Percentiles rank a stretch among this genome's conserved stretches.
Evolutionary conservation across 2,329 filamentous ascomycete species (phyloP).

Genomic region (Colletotrichum somersetense): DNA sequence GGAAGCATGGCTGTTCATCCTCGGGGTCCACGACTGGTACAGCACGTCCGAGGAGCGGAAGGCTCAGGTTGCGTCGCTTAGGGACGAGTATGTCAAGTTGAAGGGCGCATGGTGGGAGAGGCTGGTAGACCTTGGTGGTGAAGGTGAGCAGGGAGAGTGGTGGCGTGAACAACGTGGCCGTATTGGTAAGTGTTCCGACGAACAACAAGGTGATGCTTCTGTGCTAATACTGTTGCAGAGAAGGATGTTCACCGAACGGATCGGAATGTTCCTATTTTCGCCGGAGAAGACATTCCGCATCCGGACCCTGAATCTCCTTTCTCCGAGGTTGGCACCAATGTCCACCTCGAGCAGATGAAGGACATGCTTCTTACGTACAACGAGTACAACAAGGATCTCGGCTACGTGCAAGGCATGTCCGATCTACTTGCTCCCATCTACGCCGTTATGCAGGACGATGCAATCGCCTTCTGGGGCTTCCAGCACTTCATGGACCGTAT

Average conservation of each 20-base stretch:
- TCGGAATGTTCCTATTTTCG: constrained; percentile 93
- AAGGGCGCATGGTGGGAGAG: constrained; percentile 98
- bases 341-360: constrained; percentile 98
- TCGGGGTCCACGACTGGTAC: constrained; percentile 94
- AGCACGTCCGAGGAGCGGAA: constrained; percentile 88
- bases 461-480: constrained; percentile 96
- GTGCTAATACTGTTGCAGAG: constrained; percentile 67
- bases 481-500: constrained; percentile 97
- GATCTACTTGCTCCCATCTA: constrained; percentile 96
- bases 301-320: constrained; percentile 97
- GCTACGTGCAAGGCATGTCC: constrained; percentile 99
- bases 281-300: constrained; percentile 95
- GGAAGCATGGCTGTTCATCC: constrained; percentile 94
- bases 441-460: constrained; percentile 96
- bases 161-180: constrained; percentile 95
- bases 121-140: constrained; percentile 83
- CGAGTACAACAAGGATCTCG: constrained; percentile 94
- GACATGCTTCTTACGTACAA: constrained; percentile 99
- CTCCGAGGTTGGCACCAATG: constrained; percentile 91
- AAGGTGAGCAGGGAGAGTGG: constrained; percentile 89
- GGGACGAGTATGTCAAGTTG: constrained; percentile 93
- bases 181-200: constrained; percentile 77
- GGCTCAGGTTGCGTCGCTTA: constrained; percentile 83
- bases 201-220: constrained; percentile 40
- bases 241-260: constrained; percentile 99